Conservation (phyloP, 257 asterid species). For the Capsicum chinense region DNA sequence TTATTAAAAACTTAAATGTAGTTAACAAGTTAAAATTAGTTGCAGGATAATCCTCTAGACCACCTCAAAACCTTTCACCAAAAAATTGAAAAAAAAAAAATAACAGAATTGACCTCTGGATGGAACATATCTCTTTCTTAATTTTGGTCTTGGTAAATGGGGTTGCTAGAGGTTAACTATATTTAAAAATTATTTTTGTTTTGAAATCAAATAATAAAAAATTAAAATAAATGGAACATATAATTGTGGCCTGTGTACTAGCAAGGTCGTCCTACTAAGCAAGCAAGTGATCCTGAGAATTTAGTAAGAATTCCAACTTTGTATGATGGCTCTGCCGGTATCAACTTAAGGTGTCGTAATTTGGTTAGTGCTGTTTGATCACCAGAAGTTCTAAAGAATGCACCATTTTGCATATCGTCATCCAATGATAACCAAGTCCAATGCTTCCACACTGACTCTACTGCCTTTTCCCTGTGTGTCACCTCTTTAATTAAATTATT, state of each 20-base stretch:
- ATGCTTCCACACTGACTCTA: constrained; percentile 46
- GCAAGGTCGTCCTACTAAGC: constrained; percentile 45
- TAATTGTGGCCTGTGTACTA: constrained; percentile 18
- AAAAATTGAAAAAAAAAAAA: background rate
- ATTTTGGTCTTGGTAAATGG: background rate
- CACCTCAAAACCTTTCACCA: background rate
- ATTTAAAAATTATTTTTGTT: background rate
- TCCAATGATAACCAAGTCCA: constrained; percentile 68
- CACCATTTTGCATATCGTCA: constrained; percentile 55
- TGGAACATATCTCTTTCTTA: background rate
- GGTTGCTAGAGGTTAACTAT: background rate
- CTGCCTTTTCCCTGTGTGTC: constrained; percentile 43
- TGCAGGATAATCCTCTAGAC: background rate
- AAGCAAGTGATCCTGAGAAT: constrained; percentile 50
- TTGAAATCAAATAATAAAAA: background rate
- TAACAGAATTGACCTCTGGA: background rate
- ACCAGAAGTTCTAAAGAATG: constrained; percentile 56
- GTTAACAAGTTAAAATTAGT: background rate
- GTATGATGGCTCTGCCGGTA: constrained; percentile 35
- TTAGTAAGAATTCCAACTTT: constrained; percentile 40
- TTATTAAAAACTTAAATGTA: background rate
- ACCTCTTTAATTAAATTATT: constrained; percentile 33
- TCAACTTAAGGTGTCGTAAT: constrained; percentile 34
- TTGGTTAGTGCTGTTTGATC: constrained; percentile 36
- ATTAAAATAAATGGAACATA: background rate